Evolutionary conservation across 75 land plant genomes (phyloP).

Genomic region (Picea glauca): DNA sequence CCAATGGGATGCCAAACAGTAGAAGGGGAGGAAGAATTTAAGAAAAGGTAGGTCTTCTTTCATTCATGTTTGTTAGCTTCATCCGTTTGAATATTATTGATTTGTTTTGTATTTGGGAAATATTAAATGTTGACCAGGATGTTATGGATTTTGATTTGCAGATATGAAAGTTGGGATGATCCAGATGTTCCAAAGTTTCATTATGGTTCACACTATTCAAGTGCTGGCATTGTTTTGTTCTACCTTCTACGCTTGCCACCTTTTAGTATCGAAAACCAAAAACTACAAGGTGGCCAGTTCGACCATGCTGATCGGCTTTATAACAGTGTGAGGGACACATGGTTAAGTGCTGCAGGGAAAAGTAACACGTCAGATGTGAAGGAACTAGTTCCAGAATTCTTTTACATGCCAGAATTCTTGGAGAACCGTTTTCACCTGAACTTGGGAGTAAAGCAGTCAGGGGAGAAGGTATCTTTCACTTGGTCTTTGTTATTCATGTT

Average conservation of each 20-base stretch:
- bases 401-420: constrained; percentile 95
- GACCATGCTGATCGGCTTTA: constrained; percentile 99
- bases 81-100: not conserved
- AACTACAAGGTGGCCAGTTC: constrained; percentile 97
- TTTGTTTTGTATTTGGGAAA: constrained; percentile 1
- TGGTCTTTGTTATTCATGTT: not conserved
- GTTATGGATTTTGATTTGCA: constrained; percentile 20
- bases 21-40: constrained; percentile 92
- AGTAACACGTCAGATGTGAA: constrained; percentile 99
- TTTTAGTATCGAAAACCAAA: constrained; percentile 83
- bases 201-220: constrained; percentile 99
- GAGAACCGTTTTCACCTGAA: constrained; percentile 88
- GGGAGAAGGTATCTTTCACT: constrained; percentile 73
- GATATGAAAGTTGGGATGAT: constrained; percentile 99
- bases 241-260: constrained; percentile 96
- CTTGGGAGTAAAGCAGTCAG: constrained; percentile 95
- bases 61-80: not conserved
- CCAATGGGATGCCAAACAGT: constrained; percentile 98
- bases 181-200: constrained; percentile 99
- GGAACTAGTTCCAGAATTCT: constrained; percentile 98
- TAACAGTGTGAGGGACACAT: constrained; percentile 89
- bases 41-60: constrained; percentile 59
- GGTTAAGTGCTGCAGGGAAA: constrained; percentile 98
- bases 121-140: not conserved
- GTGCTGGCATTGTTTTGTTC: constrained; percentile 97